Percentiles rank a stretch among this genome's conserved stretches.
These are phyloP conservation scores for Tritrichomonas musculus DNA, from an alignment of 208 protist species.

Conservation along the genomic window DNA sequence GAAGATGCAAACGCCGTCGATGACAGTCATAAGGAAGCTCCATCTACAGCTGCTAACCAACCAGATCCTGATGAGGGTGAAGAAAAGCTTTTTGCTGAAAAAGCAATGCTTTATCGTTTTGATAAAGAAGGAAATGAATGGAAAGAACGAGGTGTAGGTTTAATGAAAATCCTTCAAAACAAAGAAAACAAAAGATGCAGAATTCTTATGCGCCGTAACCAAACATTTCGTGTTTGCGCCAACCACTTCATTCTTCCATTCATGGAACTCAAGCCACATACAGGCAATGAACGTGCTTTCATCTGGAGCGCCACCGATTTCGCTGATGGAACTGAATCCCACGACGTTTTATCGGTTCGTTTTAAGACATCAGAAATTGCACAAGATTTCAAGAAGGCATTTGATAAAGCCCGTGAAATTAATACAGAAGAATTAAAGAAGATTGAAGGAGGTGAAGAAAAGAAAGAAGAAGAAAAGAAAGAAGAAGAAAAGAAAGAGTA, in stretches of 20 bases:
- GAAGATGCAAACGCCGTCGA: slow-evolving; percentile 12
- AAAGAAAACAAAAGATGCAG: background rate
- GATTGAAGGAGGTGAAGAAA: background rate
- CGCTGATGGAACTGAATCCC: background rate
- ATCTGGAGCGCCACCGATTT: slow-evolving; percentile 17
- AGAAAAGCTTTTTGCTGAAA: background rate
- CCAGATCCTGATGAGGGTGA: background rate
- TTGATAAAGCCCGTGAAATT: background rate
- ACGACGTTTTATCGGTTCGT: slow-evolving; percentile 8
- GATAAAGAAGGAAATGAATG: background rate
- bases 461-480: background rate
- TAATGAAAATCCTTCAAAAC: slow-evolving; percentile 23
- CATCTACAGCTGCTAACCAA: slow-evolving; percentile 2
- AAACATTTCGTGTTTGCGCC: slow-evolving; percentile 17
- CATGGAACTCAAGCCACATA: slow-evolving; percentile 10
- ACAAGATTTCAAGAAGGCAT: background rate
- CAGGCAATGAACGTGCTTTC: background rate
- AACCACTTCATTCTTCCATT: slow-evolving; percentile 26
- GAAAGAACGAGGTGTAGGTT: slow-evolving; percentile 25
- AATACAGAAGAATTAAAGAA: background rate
- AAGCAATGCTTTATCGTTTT: slow-evolving; percentile 19
- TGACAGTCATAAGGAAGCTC: slow-evolving; percentile 21
- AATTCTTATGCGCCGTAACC: slow-evolving; percentile 11
- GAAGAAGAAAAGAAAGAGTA: background rate
- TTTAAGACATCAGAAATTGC: background rate